phyloP scores from a whole-genome alignment of 1,284 basidiomycete species.

The Trametes pubescens region DNA sequence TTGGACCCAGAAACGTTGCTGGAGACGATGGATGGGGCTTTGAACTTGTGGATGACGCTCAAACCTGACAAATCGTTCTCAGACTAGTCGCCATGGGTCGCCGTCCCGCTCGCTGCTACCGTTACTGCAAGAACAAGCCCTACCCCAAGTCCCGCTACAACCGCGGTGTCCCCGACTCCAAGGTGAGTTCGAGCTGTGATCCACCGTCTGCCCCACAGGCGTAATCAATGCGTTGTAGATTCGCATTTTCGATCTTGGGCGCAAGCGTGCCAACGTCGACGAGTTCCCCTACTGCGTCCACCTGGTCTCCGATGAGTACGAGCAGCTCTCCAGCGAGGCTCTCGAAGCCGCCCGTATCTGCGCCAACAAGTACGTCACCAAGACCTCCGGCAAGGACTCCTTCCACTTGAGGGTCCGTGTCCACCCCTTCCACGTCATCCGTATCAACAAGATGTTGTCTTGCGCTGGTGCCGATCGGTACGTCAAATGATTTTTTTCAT shows the following conservation, averaged over 20 bases:
- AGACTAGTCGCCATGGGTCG: constrained; percentile 77
- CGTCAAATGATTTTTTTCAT: constrained; percentile 35
- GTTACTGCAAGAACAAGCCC: constrained; percentile 99
- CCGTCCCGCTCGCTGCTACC: constrained; percentile 95
- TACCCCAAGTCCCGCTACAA: constrained; percentile 96
- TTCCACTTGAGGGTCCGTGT: constrained; percentile 99
- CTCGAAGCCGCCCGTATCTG: constrained; percentile 99
- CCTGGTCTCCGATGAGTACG: constrained; percentile 98
- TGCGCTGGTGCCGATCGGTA: constrained; percentile 98
- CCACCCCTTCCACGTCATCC: constrained; percentile 98
- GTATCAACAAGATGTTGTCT: constrained; percentile 99
- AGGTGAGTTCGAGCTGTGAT: constrained; percentile 55
- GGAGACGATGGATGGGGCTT: constrained; percentile 40
- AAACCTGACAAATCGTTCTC: constrained; percentile 13
- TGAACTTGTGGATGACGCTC: constrained; percentile 40
- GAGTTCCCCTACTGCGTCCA: constrained; percentile 98
- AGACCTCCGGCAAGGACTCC: constrained; percentile 97
- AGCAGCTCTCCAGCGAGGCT: constrained; percentile 96
- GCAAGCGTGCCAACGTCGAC: constrained; percentile 95
- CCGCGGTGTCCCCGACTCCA: constrained; percentile 97
- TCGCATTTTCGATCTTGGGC: constrained; percentile 93
- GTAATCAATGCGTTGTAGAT: constrained; percentile 59
- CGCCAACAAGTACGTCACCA: constrained; percentile 99
- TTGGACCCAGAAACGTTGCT: constrained; percentile 25
- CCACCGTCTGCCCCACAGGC: no score